phyloP scores from a whole-genome alignment of 2,329 filamentous ascomycete species.

The Cytospora piceicola region DNA sequence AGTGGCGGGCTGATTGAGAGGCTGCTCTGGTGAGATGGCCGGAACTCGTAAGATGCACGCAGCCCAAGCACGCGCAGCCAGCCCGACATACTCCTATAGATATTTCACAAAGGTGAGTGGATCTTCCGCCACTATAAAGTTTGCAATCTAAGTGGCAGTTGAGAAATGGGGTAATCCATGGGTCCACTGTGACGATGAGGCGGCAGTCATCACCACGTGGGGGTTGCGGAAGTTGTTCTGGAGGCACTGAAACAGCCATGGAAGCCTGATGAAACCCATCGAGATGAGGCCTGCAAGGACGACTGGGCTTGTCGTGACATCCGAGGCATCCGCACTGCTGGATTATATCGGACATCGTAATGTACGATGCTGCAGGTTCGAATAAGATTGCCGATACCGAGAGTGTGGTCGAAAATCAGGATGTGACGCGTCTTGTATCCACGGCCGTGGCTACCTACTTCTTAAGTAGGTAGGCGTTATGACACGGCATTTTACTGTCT shows the following conservation, averaged over 20 bases:
- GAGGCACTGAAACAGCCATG: background rate
- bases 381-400: slow-evolving; percentile 4
- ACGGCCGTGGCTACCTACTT: background rate
- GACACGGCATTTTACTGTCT: background rate
- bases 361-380: background rate
- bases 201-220: slow-evolving; percentile 1
- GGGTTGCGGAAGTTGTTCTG: background rate
- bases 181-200: slow-evolving; percentile 16
- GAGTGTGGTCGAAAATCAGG: background rate
- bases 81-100: background rate
- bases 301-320: slow-evolving; percentile 11
- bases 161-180: background rate
- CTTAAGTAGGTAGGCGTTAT: background rate
- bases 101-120: slow-evolving; percentile 7
- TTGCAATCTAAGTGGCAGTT: slow-evolving; percentile 9
- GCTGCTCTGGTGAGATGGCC: slow-evolving; percentile 9
- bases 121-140: background rate
- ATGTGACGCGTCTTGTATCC: background rate
- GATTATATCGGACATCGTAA: slow-evolving; percentile 1
- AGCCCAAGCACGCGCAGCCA: slow-evolving; percentile 4
- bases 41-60: slow-evolving; percentile 16
- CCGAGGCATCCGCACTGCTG: slow-evolving; percentile 2
- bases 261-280: slow-evolving; percentile 4
- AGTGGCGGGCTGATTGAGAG: background rate
- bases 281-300: slow-evolving; percentile 7